phyloP scores from a whole-genome alignment of 495 filamentous ascomycete species.

The Hypoxylon fragiforme region DNA sequence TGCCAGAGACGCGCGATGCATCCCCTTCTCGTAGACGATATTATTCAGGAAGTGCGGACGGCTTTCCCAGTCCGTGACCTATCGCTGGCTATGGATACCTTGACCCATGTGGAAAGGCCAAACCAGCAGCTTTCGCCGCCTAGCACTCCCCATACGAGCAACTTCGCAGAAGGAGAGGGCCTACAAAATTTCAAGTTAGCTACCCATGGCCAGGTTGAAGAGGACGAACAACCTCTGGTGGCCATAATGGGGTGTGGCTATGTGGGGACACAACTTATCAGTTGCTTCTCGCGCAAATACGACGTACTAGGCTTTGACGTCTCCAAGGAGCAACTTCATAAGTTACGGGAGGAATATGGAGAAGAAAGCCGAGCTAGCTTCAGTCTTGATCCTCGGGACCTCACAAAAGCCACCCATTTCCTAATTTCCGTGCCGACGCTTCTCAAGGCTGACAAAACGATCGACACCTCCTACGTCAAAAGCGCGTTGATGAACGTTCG shows the following conservation, averaged over 20 bases:
- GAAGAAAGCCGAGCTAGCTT: slow-evolving; percentile 23
- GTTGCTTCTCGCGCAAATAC: slow-evolving; percentile 35
- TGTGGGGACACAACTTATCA: slow-evolving; percentile 41
- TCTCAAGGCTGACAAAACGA: slow-evolving; percentile 35
- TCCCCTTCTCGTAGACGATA: slow-evolving; percentile 6
- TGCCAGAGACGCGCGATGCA: slow-evolving; percentile 10
- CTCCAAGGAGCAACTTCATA: slow-evolving; percentile 27
- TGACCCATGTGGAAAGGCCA: slow-evolving; percentile 7
- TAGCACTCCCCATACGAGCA: slow-evolving; percentile 10
- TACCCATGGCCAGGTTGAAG: slow-evolving; percentile 2
- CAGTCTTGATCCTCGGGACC: slow-evolving; percentile 29
- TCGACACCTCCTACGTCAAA: slow-evolving; percentile 40
- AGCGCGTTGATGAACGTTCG: slow-evolving; percentile 38
- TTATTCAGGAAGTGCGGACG: slow-evolving; percentile 9
- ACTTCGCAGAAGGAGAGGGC: slow-evolving; percentile 8
- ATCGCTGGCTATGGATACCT: slow-evolving; percentile 6
- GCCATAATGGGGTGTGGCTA: slow-evolving; percentile 45
- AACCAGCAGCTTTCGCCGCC: slow-evolving; percentile 26
- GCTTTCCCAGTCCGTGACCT: slow-evolving; percentile 1
- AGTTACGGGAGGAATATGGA: slow-evolving; percentile 16
- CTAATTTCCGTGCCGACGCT: slow-evolving; percentile 46
- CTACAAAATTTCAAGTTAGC: slow-evolving; percentile 2
- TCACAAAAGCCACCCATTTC: slow-evolving; percentile 39
- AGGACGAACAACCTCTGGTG: slow-evolving; percentile 36
- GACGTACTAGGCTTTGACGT: slow-evolving; percentile 42